Evolutionary conservation across 192 early-diverging fungal genomes (phyloP), one percentile per base, ranked within the genome.

Genomic region (Cetraspora pellucida): DNA sequence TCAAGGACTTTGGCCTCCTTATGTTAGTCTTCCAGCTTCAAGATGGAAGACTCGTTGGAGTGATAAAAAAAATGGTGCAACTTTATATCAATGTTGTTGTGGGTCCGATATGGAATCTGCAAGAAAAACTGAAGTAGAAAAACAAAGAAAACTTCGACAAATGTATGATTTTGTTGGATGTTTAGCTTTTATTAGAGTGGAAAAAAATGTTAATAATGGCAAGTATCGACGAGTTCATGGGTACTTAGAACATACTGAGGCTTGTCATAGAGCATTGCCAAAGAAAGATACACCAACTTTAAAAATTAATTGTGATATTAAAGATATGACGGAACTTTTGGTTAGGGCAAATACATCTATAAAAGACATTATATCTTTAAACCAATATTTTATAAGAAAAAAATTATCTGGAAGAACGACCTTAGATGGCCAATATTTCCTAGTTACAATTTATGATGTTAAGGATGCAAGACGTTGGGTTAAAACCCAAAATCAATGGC

Each of bases 31-130:
- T 19, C 27, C 27, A 3, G n/a, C 13, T 17, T 37, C 27, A 10
- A 64, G 61, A 27, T 64, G 61, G 61, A 64, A 64, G 19, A 64
- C 31, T 37, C 61, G 61, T 8, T 64, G 61, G 61, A 64, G 61
- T 6, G 61, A 64, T 19, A 64, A 64, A 64, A 64, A 30, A 30
- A 64, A 64, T 64, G 27, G 61, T 64, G 61, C 61, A 13, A 64
- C 61, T 16, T 30, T 64, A 31, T 64, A 64, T 64, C 61, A 64
- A 64, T 64, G 61, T 64, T 31, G 30, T 64, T 64, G 61, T 64
- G 61, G 61, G 17, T 64, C 61, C 8, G 61, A 64, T 64, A 64
- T 64, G 61, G 17, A 37, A 64, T 25, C 30, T 30, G 61, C 30
- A 19, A 64, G 61, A 37, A 64, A 64, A 44, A 43, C 61, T 8